Evolutionary conservation across 768 basidiomycete genomes (phyloP), one percentile per base, ranked within the genome.

Genomic region (Kwoniella sp.): DNA sequence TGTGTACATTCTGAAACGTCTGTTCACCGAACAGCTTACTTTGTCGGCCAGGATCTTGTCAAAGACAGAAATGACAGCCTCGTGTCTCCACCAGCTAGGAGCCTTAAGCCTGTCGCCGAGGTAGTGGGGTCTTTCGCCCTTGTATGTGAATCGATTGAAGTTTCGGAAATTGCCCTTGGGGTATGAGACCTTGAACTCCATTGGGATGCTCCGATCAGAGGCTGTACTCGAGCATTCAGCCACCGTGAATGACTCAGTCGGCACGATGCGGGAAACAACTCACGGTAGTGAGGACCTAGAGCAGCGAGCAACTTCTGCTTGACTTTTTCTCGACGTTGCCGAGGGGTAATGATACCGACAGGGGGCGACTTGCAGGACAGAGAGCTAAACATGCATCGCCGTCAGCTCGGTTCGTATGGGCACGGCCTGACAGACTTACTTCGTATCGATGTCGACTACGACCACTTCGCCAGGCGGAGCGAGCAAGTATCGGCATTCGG

Each of bases 141-240:
- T 91, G 6, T 90, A 88, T 71, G 90, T 89, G 63, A 94, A 91
- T 78, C 90, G 90, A 83, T 91, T 93, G 37, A 93, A 86, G 10
- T 91, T 91, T 17, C 92, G 83, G 83, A 96, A 93, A 37, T 90
- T 85, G 33, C 92, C 92, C 1, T 90, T 91, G 7, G 93, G 93
- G 81, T 93, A 96, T 1, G 92, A 90, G 74, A 95, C 90, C 77
- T 93, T 94, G 83, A 94, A 91, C 80, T 95, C 93, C 68, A 91
- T 90, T 65, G 37, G 72, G 44, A 69, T 67, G 29, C 51, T 65
- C 48, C 68, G 60, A 25, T 79, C 77, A 27, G 52, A 40, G 10
- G 71, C 73, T 74, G 26, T 60, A 37, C 9, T 55, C 40, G 10
- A 19, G 17, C 17, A 19, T 12, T 55, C 46, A 57, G 46, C 47